Evolutionary conservation across 2,329 filamentous ascomycete genomes (phyloP), one percentile per base, ranked within the genome.

Genomic region (Trichophyton benhamiae): DNA sequence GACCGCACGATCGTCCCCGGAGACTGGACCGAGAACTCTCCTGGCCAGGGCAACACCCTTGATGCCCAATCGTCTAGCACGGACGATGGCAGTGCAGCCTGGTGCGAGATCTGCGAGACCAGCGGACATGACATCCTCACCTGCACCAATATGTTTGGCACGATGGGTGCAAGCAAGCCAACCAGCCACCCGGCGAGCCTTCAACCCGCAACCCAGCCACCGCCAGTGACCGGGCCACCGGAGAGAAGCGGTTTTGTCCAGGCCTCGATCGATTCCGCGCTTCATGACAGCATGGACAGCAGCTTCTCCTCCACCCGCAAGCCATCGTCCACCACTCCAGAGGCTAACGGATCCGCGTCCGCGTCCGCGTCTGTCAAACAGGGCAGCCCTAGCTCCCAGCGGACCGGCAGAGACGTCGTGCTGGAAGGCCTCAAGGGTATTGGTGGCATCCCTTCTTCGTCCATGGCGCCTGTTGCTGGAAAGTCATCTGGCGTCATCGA

Each of bases 51-150:
- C 44, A 65, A 62, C 52, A 65, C 11, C n/a, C 71, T 72, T 3
- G 75, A 76, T 58, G 68, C 68, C 36, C 70, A 64, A 41, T 66
- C 87, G 72, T 88, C 87, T 42, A 84, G 82, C 30, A 82, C 83
- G 22, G 89, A 87, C 44, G 88, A 91, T 71, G 85, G 81, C 68
- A 88, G 84, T 71, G 83, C 81, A 15, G 81, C 91, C 65, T 95
- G 89, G 88, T 97, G 92, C 75, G 94, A 97, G 76, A 94, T 97
- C 64, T 97, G 92, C 76, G 91, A 96, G 77, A 89, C 88, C 38
- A 82, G 84, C 55, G 91, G 92, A 15, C 92, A 97, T 71, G 92
- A 97, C 69, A 96, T 97, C 63, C 79, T 97, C 61, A 95, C 89
- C 22, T 97, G 92, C 79, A 91, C 88, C 60, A 92, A 90, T 73